A percentile compares a stretch with the other conserved stretches of the same genome.
Conservation (phyloP, 768 basidiomycete species). For the Tremella mesenterica region DNA sequence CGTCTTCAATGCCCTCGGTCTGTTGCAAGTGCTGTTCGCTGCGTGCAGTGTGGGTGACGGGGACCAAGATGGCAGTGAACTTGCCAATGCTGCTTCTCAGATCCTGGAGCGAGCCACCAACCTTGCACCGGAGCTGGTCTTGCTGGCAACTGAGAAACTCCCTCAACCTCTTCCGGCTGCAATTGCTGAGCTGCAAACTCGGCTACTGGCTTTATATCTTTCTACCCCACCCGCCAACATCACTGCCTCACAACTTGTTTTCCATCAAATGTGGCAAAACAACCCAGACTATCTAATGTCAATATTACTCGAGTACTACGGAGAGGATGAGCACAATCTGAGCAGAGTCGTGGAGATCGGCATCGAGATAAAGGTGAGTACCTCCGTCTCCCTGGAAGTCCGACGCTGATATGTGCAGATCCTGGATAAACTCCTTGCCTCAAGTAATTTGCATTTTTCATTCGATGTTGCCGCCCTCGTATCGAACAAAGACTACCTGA, state of each 20-base stretch:
- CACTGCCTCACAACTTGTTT: conserved; percentile 91
- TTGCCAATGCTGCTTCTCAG: conserved; percentile 69
- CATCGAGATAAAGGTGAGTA: conserved; percentile 77
- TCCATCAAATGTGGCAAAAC: conserved; percentile 92
- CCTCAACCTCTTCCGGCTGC: conserved; percentile 78
- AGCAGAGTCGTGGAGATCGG: conserved; percentile 90
- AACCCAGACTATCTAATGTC: conserved; percentile 75
- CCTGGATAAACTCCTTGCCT: conserved; percentile 81
- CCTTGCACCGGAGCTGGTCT: conserved; percentile 84
- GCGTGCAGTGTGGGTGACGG: conserved; percentile 43
- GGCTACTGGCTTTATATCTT: conserved; percentile 79
- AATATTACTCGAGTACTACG: conserved; percentile 85
- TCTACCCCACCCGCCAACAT: conserved; percentile 54
- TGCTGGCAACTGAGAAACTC: conserved; percentile 85
- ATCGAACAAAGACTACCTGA: conserved; percentile 83
- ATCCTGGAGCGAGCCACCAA: conserved; percentile 90
- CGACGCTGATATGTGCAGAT: conserved; percentile 49
- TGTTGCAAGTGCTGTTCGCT: conserved; percentile 79
- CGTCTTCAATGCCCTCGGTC: conserved; percentile 88
- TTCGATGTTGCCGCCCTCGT: conserved; percentile 91
- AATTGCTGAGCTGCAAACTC: conserved; percentile 75
- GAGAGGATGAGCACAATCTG: conserved; percentile 84
- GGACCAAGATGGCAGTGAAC: conserved; percentile 54
- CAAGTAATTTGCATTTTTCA: conserved; percentile 78
- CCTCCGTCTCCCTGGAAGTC: not conserved